Base-by-base conservation (phyloP, 805 yeast species). In the Yarrowia phangngaensis region DNA sequence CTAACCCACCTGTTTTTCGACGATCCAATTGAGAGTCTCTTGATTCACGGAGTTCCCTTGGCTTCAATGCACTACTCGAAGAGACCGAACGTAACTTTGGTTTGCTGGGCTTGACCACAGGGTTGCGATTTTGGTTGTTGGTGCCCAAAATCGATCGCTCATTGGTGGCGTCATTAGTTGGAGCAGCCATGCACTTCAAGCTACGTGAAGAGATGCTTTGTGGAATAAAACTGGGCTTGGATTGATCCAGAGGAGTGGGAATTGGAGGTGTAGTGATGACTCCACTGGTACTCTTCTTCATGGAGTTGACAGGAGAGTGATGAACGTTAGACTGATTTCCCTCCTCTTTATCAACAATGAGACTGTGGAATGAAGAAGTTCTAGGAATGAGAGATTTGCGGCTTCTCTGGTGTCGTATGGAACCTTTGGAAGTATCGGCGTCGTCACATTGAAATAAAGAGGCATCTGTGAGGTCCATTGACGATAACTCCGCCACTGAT, bases 401-500 rank as follows among this genome's bases (percentile, higher is more conserved):
- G 8, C 32, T 27, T 4, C 45, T 22, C 8, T 27, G 45, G 13
- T 32, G 45, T 4, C 45, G 45, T 38, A 38, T 38, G 20, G 45
- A 38, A 24, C 45, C 45, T 19, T 38, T 26, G 32, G 45, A 19
- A 4, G 45, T 27, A 13, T 38, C 45, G 7, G 32, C 32, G 20
- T 38, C 45, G 24, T 38, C 45, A 11, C 45, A 38, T 24, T 38
- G 45, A 32, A 38, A 38, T 32, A 38, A 32, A 4, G 45, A 38
- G 32, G 45, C 45, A 19, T 38, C 45, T 3, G 45, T 38, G n/a
- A 38, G 32, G 16, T 38, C 45, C 45, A 38, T 38, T 16, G 6
- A 22, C 22, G 45, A 26, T n/a, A 38, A 13, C 9, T 38, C 45
- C 8, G 45, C 45, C 45, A 38, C 24, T 4, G 45, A 38, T 23